Evolutionary conservation across 2,329 filamentous ascomycete species (phyloP).

Genomic region (Hymenoscyphus albidus): DNA sequence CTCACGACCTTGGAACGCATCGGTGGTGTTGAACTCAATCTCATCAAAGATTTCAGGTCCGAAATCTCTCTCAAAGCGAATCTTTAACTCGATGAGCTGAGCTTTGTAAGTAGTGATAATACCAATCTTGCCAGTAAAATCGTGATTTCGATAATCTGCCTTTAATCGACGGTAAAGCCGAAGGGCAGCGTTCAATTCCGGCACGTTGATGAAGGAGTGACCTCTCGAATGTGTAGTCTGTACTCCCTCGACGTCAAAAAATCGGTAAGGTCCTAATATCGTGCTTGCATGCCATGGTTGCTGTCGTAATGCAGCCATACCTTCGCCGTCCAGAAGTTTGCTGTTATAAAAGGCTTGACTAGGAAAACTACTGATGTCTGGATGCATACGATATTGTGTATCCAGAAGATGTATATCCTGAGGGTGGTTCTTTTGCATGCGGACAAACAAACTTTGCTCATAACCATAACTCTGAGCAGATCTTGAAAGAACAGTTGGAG

Average conservation of each 20-base stretch:
- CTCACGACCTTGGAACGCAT: conserved; percentile 95
- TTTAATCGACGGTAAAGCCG: conserved; percentile 77
- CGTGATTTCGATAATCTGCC: conserved; percentile 63
- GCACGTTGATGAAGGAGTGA: conserved; percentile 84
- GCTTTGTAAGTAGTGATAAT: conserved; percentile 99
- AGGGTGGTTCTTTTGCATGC: conserved; percentile 92
- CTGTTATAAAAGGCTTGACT: conserved; percentile 91
- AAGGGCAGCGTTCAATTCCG: conserved; percentile 83
- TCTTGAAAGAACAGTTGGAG: conserved; percentile 91
- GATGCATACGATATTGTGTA: conserved; percentile 98
- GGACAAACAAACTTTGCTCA: conserved; percentile 95
- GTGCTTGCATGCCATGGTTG: conserved; percentile 82
- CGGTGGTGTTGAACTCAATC: conserved; percentile 98
- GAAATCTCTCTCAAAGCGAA: conserved; percentile 67
- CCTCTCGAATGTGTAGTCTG: conserved; percentile 78
- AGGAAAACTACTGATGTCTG: conserved; percentile 88
- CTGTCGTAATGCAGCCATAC: conserved; percentile 72
- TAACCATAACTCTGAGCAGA: conserved; percentile 91
- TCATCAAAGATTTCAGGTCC: conserved; percentile 70
- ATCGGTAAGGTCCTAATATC: conserved; percentile 86
- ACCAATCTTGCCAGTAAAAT: conserved; percentile 81
- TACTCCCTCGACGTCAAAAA: conserved; percentile 91
- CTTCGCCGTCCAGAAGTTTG: conserved; percentile 74
- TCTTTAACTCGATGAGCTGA: conserved; percentile 76
- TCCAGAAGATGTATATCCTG: conserved; percentile 90